Base-by-base conservation (phyloP, 129 eudicot genomes). In the Apium graveolens region DNA sequence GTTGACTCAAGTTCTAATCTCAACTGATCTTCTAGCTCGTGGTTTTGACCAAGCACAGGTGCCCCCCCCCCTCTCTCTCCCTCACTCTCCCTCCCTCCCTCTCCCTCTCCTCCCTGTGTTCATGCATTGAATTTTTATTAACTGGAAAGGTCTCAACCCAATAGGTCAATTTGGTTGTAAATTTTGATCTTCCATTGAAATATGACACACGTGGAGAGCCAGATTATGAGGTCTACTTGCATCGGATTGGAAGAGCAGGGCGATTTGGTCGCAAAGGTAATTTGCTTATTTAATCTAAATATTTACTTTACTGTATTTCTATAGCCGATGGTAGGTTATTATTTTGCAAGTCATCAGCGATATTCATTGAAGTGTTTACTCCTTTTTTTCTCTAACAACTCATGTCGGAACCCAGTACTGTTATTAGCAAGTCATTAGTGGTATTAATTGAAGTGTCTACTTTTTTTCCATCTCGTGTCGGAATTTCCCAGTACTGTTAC, bases 31-130 rank as follows among this genome's bases (percentile, higher is more conserved):
- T 78, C 98, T 93, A 78, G 96, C 98, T 51, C 88, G 94, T 29
- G 98, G 98, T 34, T 93, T 93, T 87, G 98, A 93, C 55, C 96
- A 93, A 82, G 73, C 89, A 31, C 87, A 90, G 98, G 96, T 92
- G 11, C 51, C 31, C 3, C 9, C 29, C 71, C 12, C 38, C 14
- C 37, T 29, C n/a, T 11, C 39, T 35, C 71, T 45, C 38, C 38
- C 11, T 68, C 66, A n/a, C n/a, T 74, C 51, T 14, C 42, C 5
- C 42, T 39, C 42, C 5, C 42, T 39, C 42, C 31, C 69, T 31
- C 9, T 35, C 38, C 49, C 39, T 29, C 51, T 16, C 11, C 42
- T 32, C 35, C 39, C 26, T 62, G 16, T 12, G 31, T 17, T 76
- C 72, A 51, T 18, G 31, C 18, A 69, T 48, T 31, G 12, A 73